Conservation (phyloP, 2,329 filamentous ascomycete species). For the Emmonsia crescens region DNA sequence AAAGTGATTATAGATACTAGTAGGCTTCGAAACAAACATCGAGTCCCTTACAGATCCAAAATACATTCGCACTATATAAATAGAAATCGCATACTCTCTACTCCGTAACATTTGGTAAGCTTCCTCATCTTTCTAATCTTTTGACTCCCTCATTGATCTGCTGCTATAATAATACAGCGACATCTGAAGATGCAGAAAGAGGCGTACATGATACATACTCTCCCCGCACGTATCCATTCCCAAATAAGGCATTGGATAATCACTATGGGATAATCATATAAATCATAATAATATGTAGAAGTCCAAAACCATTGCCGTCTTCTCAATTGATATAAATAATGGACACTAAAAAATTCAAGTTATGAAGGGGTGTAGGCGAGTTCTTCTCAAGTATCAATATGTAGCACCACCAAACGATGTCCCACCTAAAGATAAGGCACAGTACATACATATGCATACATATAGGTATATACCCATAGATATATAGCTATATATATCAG, state of each 20-base stretch:
- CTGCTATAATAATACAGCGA: background rate
- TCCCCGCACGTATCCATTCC: background rate
- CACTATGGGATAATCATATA: background rate
- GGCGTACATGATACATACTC: background rate
- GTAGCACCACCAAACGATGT: background rate
- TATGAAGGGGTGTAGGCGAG: no score
- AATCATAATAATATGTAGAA: no score
- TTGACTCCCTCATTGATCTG: background rate
- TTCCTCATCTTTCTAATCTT: background rate
- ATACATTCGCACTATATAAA: background rate
- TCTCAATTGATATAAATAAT: no score
- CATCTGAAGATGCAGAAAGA: background rate
- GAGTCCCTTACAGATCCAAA: background rate
- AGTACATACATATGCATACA: background rate
- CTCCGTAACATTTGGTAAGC: background rate
- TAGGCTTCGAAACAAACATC: background rate
- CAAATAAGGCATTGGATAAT: background rate
- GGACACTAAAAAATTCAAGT: no score
- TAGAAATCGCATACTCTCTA: background rate
- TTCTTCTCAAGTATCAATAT: no score
- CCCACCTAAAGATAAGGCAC: background rate
- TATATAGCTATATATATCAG: background rate
- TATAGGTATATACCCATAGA: background rate
- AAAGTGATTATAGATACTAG: background rate
- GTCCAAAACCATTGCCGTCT: no score